Percentiles rank a stretch among this genome's conserved stretches.
Conservation (phyloP, 345 rosid genomes). For the Eucalyptus regnans region DNA sequence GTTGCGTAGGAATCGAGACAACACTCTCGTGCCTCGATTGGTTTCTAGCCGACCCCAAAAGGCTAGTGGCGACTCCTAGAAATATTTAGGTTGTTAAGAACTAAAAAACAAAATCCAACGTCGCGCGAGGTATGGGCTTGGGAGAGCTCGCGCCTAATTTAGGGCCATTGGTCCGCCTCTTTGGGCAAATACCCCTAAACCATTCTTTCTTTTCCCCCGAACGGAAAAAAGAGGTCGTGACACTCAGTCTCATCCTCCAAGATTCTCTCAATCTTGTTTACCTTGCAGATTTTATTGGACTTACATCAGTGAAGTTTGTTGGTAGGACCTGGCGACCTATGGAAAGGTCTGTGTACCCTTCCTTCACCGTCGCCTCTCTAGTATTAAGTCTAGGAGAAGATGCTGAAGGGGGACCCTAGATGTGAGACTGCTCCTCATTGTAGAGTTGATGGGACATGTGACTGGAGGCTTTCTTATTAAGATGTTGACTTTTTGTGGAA, state of each 20-base stretch:
- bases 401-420: background rate
- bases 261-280: background rate
- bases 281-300: fast-evolving
- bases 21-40: too few species aligned
- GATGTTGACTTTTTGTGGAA: background rate
- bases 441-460: background rate
- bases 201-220: too few species aligned
- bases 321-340: background rate
- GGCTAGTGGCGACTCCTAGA: too few species aligned
- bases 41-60: too few species aligned
- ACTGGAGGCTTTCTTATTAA: background rate
- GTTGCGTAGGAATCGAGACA: too few species aligned
- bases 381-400: background rate
- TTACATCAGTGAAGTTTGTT: background rate
- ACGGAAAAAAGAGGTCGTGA: too few species aligned
- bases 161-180: too few species aligned
- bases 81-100: too few species aligned
- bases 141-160: too few species aligned
- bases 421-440: background rate
- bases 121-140: too few species aligned
- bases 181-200: too few species aligned
- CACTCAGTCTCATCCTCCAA: background rate
- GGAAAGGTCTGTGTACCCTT: background rate
- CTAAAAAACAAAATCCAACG: too few species aligned
- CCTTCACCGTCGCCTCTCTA: fast-evolving